A percentile compares a stretch with the other conserved stretches of the same genome.
phyloP scores from a whole-genome alignment of 2,329 filamentous ascomycete species.

The Berkeleyomyces basicola region DNA sequence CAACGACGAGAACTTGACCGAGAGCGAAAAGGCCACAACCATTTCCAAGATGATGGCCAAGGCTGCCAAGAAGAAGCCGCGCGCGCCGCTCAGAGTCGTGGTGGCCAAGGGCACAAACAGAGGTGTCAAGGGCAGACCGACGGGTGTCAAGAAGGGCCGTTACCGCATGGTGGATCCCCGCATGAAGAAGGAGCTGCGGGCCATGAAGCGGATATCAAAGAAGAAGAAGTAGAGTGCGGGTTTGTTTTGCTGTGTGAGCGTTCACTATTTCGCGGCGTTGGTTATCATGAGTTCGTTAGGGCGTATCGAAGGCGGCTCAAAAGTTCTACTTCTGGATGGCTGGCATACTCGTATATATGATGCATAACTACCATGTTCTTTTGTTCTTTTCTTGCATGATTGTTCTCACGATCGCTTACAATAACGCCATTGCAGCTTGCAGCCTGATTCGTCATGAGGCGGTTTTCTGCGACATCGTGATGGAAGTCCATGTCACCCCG shows the following conservation, averaged over 20 bases:
- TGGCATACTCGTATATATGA: conserved; percentile 7
- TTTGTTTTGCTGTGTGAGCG: conserved; percentile 2
- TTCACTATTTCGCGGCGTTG: conserved; percentile 12
- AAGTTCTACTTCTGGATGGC: conserved; percentile 10
- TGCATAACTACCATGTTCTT: background rate
- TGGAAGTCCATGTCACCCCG: too few species aligned
- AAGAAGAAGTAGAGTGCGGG: conserved; percentile 38
- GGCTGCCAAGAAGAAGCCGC: conserved; percentile 73
- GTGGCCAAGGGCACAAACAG: conserved; percentile 74
- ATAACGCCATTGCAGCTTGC: background rate
- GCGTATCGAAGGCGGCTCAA: conserved; percentile 3
- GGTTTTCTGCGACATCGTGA: too few species aligned
- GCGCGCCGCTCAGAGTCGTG: conserved; percentile 68
- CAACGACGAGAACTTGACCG: conserved; percentile 80
- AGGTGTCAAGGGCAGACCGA: conserved; percentile 71
- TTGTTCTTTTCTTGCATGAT: background rate
- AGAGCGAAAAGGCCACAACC: conserved; percentile 83
- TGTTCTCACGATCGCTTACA: background rate
- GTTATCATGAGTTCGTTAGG: conserved; percentile 7
- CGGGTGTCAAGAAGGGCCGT: conserved; percentile 71
- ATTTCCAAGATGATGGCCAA: conserved; percentile 70
- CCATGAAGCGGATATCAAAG: conserved; percentile 62
- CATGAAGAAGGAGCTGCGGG: conserved; percentile 91
- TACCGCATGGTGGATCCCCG: conserved; percentile 95
- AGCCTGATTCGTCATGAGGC: too few species aligned